Conservation (phyloP, 1,284 basidiomycete species). For the Xanthoconium separans region DNA sequence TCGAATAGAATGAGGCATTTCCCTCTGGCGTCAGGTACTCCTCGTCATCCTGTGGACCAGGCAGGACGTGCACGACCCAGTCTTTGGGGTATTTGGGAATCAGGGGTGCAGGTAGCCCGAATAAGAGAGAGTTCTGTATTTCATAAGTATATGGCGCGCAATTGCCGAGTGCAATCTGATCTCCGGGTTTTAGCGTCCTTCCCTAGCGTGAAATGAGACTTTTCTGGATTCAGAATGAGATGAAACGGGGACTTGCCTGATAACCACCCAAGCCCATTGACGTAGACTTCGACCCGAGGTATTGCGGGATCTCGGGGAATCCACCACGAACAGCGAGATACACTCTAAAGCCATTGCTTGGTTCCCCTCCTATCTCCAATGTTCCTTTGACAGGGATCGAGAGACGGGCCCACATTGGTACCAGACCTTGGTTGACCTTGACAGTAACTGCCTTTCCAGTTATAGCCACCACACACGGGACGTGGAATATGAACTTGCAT, state of each 20-base stretch:
- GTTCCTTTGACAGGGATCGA: conserved; percentile 45
- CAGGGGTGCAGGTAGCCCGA: conserved; percentile 22
- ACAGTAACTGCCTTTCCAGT: conserved; percentile 52
- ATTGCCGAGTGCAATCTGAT: conserved; percentile 42
- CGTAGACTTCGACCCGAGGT: conserved; percentile 63
- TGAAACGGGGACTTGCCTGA: conserved; percentile 37
- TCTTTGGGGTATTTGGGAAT: conserved; percentile 47
- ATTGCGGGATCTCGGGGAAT: conserved; percentile 56
- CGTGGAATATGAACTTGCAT: conserved; percentile 47
- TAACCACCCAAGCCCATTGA: conserved; percentile 63
- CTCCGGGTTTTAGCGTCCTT: conserved; percentile 47
- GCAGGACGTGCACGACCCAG: conserved; percentile 55
- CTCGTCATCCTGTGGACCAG: conserved; percentile 64
- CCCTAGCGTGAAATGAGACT: conserved; percentile 37
- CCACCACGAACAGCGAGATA: conserved; percentile 63
- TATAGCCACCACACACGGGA: conserved; percentile 51
- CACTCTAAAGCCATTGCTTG: conserved; percentile 45
- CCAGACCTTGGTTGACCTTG: conserved; percentile 41
- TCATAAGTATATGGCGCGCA: conserved; percentile 29
- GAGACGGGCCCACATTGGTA: conserved; percentile 50
- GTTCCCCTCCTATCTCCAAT: conserved; percentile 38
- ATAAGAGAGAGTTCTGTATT: not conserved
- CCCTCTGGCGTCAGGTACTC: conserved; percentile 54
- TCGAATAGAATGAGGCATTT: conserved; percentile 46
- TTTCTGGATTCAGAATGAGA: not conserved